phyloP scores from a whole-genome alignment of 768 basidiomycete genomes.

The Lepiota subincarnata region DNA sequence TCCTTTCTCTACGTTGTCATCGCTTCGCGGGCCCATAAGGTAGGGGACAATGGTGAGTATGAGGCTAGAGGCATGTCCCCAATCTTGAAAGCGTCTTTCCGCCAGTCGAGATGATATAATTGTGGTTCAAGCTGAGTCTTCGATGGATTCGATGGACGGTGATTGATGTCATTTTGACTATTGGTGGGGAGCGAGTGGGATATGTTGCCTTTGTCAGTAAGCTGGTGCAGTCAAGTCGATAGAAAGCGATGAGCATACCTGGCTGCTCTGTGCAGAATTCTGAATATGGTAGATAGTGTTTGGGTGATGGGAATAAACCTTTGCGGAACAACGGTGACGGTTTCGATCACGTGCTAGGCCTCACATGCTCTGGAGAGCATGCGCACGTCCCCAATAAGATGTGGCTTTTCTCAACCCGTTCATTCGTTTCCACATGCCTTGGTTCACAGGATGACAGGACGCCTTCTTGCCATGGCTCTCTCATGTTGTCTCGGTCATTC shows the following conservation, averaged over 20 bases:
- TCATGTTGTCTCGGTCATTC: too few species aligned
- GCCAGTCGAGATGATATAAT: too few species aligned
- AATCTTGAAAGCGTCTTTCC: too few species aligned
- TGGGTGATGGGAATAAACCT: not conserved
- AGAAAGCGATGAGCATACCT: too few species aligned
- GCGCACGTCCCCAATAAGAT: too few species aligned
- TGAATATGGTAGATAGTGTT: not conserved
- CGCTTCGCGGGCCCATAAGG: slow-evolving; percentile 1
- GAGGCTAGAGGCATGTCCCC: slow-evolving; percentile 5
- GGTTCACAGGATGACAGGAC: too few species aligned
- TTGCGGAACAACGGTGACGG: not conserved
- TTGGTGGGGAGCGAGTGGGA: not conserved
- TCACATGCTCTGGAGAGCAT: too few species aligned
- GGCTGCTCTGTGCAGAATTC: not conserved
- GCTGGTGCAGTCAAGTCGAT: too few species aligned
- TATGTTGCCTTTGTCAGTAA: not conserved
- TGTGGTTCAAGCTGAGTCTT: not conserved
- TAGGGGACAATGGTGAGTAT: slow-evolving; percentile 10
- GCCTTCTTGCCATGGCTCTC: too few species aligned
- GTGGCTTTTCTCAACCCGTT: too few species aligned
- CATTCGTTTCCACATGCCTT: too few species aligned
- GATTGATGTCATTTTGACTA: not conserved
- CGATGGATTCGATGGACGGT: not conserved
- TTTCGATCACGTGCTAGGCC: too few species aligned
- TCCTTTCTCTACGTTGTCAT: not conserved